A percentile compares a stretch with the other conserved stretches of the same genome.
These are phyloP conservation scores for Leccinum subtestaceum DNA, from an alignment of 768 basidiomycete species.

Conservation along the genomic window DNA sequence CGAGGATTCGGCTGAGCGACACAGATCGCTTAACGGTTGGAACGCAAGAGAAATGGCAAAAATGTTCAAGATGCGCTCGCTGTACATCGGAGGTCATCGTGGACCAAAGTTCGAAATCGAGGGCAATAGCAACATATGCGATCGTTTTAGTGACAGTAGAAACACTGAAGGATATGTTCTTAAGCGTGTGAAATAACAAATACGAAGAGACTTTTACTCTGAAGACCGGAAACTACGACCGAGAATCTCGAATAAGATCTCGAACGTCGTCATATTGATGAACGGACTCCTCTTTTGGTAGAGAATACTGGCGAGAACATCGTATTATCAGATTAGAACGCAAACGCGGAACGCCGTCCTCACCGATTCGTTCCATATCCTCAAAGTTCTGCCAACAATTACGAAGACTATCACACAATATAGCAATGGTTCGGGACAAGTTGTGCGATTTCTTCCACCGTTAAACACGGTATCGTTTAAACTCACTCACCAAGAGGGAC, in stretches of 20 bases:
- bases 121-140: slow-evolving; percentile 78
- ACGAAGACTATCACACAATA: slow-evolving; percentile 73
- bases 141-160: slow-evolving; percentile 81
- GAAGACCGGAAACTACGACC: slow-evolving; percentile 81
- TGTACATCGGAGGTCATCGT: slow-evolving; percentile 70
- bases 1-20: too few relatives aligned
- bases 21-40: slow-evolving; percentile 51
- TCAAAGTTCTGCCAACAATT: slow-evolving; percentile 93
- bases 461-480: not conserved
- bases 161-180: not conserved
- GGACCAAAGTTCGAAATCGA: slow-evolving; percentile 92
- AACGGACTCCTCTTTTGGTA: slow-evolving; percentile 60
- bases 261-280: slow-evolving; percentile 79
- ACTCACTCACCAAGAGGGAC: slow-evolving; percentile 15
- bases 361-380: slow-evolving; percentile 88
- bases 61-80: slow-evolving; percentile 70
- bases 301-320: slow-evolving; percentile 74
- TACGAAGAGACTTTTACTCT: slow-evolving; percentile 49
- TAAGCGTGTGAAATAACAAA: not conserved
- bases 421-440: slow-evolving; percentile 65
- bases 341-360: slow-evolving; percentile 27
- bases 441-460: slow-evolving; percentile 65
- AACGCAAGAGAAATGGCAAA: slow-evolving; percentile 68
- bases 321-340: slow-evolving; percentile 45
- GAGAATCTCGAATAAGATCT: slow-evolving; percentile 80